phyloP scores from a whole-genome alignment of 768 basidiomycete genomes.

The Leucogyrophana mollusca region DNA sequence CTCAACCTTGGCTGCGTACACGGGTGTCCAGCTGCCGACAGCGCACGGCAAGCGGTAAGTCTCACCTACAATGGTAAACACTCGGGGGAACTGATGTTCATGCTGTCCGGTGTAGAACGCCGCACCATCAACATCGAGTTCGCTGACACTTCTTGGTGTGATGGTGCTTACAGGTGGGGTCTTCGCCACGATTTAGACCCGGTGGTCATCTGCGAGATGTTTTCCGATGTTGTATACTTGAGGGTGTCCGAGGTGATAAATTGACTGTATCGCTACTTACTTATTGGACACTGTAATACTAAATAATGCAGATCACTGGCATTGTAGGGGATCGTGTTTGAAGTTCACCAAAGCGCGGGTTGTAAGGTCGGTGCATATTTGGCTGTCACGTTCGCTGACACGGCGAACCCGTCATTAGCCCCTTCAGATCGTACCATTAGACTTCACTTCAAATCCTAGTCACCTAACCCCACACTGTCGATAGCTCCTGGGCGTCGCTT shows the following conservation, averaged over 20 bases:
- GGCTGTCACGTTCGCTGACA: too few species aligned
- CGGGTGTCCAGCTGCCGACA: conserved; percentile 18
- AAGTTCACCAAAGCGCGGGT: too few species aligned
- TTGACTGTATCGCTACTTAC: neutral
- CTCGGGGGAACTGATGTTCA: neutral
- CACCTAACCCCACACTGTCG: too few species aligned
- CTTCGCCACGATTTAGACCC: conserved; percentile 14
- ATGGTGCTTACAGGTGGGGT: conserved; percentile 19
- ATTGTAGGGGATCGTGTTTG: too few species aligned
- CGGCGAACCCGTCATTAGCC: too few species aligned
- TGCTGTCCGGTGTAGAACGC: conserved; percentile 20
- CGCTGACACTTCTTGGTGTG: conserved; percentile 19
- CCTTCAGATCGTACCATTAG: too few species aligned
- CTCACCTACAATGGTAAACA: neutral
- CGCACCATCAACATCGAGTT: conserved; percentile 14
- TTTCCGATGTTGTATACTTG: too few species aligned
- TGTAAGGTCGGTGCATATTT: too few species aligned
- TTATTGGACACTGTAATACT: neutral
- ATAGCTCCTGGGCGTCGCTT: too few species aligned
- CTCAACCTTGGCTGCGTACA: conserved; percentile 20
- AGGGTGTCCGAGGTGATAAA: too few species aligned
- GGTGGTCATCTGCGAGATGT: neutral
- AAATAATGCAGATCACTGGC: neutral
- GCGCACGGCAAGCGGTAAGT: conserved; percentile 21
- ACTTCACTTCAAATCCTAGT: too few species aligned